Evolutionary conservation across 2,329 filamentous ascomycete genomes (phyloP).

Genomic region (Escovopsis sp.): DNA sequence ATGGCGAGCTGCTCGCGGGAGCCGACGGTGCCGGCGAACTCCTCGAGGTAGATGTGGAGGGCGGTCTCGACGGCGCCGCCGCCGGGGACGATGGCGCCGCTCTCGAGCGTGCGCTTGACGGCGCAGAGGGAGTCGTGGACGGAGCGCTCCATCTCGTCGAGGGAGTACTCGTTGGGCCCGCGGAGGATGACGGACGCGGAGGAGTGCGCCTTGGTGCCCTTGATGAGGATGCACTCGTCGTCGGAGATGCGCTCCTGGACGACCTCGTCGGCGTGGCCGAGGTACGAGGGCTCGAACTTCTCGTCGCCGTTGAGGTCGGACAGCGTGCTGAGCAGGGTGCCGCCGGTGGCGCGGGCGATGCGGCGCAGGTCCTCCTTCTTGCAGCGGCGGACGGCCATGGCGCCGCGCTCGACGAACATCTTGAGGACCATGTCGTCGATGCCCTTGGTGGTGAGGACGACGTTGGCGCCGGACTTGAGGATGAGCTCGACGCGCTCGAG

Average conservation of each 20-base stretch:
- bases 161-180: slow-evolving; percentile 86
- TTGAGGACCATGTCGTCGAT: slow-evolving; percentile 95
- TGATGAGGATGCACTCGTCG: slow-evolving; percentile 93
- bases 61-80: slow-evolving; percentile 97
- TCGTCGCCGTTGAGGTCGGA: slow-evolving; percentile 97
- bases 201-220: slow-evolving; percentile 86
- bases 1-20: slow-evolving; percentile 96
- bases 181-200: slow-evolving; percentile 93
- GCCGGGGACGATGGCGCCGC: slow-evolving; percentile 89
- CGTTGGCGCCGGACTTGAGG: slow-evolving; percentile 90
- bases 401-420: slow-evolving; percentile 83
- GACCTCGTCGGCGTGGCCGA: slow-evolving; percentile 89
- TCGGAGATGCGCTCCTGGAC: slow-evolving; percentile 97
- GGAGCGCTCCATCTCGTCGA: slow-evolving; percentile 98
- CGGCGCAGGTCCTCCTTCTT: slow-evolving; percentile 97
- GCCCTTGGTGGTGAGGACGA: slow-evolving; percentile 92
- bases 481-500: slow-evolving; percentile 95
- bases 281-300: slow-evolving; percentile 78
- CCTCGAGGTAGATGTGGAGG: slow-evolving; percentile 95
- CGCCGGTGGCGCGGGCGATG: slow-evolving; percentile 91
- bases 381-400: slow-evolving; percentile 89
- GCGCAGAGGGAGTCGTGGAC: slow-evolving; percentile 94
- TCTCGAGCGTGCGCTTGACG: slow-evolving; percentile 93
- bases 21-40: slow-evolving; percentile 93
- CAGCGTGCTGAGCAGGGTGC: slow-evolving; percentile 79